A percentile compares a stretch with the other conserved stretches of the same genome.
These are phyloP conservation scores for Colletotrichum musicola DNA, from an alignment of 2,329 filamentous ascomycete species.

Conservation along the genomic window DNA sequence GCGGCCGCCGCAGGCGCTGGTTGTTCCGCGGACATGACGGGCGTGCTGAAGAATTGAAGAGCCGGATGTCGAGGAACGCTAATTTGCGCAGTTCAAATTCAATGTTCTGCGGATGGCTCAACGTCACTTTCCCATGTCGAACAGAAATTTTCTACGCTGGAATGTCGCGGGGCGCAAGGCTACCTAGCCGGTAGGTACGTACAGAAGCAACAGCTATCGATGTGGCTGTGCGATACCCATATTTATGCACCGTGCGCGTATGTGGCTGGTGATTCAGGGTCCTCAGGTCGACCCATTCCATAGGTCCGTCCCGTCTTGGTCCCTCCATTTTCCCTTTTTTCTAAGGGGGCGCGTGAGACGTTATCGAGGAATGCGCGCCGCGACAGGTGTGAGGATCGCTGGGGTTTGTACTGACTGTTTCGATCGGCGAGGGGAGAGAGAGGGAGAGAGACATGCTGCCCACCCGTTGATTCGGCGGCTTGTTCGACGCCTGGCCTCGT, in stretches of 20 bases:
- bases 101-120: conserved; percentile 20
- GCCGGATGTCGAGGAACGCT: conserved; percentile 26
- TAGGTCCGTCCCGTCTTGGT: not conserved
- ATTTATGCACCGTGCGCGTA: conserved; percentile 20
- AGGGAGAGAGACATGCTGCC: not conserved
- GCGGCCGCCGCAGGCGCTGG: conserved; percentile 49
- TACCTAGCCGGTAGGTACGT: not conserved
- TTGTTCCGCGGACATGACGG: conserved; percentile 58
- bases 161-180: conserved; percentile 32
- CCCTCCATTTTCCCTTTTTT: not conserved
- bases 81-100: conserved; percentile 34
- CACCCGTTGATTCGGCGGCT: not conserved
- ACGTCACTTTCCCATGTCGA: conserved; percentile 8
- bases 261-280: conserved; percentile 18
- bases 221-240: conserved; percentile 28
- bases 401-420: conserved; percentile 2
- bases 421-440: not conserved
- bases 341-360: conserved; percentile 11
- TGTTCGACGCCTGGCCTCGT: not conserved
- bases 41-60: conserved; percentile 26
- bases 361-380: not conserved
- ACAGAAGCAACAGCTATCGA: not conserved
- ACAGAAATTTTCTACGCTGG: conserved; percentile 33
- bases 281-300: not conserved
- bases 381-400: not conserved